Conservation (phyloP, 208 protist genomes). For the Porcisia hertigi region DNA sequence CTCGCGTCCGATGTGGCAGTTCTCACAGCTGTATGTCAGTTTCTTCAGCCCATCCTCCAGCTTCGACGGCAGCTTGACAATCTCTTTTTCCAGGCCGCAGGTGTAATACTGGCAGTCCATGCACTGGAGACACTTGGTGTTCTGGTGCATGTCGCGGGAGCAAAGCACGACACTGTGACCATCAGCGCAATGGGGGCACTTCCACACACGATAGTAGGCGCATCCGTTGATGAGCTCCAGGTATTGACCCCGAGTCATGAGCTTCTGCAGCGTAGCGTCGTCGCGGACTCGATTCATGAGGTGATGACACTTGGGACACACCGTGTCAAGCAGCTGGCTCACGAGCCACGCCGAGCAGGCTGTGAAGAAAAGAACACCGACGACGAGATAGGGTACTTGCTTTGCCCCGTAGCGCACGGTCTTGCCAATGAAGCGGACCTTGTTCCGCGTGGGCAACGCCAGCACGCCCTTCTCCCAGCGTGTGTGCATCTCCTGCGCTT, state of each 20-base stretch:
- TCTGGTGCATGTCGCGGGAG: conserved; percentile 86
- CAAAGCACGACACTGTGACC: conserved; percentile 60
- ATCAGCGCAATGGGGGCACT: conserved; percentile 67
- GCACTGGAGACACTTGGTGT: conserved; percentile 77
- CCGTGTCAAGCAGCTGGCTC: conserved; percentile 74
- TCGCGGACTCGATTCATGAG: conserved; percentile 80
- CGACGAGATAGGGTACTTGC: conserved; percentile 62
- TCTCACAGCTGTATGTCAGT: conserved; percentile 76
- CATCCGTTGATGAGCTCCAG: conserved; percentile 79
- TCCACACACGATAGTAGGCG: conserved; percentile 82
- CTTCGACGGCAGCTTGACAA: conserved; percentile 81
- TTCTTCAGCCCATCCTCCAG: conserved; percentile 81
- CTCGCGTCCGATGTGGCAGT: conserved; percentile 76
- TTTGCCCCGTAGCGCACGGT: conserved; percentile 62
- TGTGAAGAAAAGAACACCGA: conserved; percentile 63
- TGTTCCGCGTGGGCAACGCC: conserved; percentile 66
- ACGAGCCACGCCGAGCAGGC: conserved; percentile 57
- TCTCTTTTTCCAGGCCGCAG: conserved; percentile 65
- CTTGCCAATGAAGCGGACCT: conserved; percentile 62
- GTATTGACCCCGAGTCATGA: conserved; percentile 78
- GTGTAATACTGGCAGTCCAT: conserved; percentile 91
- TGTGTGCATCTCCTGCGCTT: conserved; percentile 78
- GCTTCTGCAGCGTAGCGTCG: conserved; percentile 50
- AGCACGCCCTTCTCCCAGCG: conserved; percentile 67
- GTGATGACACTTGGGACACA: conserved; percentile 72